Base-by-base conservation (phyloP, 192 early-diverging fungal species). In the Gonapodya sp. region DNA sequence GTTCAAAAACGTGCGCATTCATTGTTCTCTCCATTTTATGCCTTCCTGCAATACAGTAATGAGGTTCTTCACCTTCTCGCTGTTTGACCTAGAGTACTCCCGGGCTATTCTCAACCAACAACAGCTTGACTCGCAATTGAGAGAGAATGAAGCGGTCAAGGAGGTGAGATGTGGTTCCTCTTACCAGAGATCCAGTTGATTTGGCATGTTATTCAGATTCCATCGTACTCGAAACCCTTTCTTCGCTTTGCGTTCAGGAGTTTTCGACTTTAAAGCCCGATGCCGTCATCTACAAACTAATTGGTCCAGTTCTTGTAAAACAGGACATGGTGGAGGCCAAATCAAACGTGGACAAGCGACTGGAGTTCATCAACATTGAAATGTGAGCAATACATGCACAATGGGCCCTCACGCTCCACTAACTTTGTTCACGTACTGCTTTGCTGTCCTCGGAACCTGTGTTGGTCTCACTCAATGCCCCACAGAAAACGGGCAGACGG, bases 261-360 rank as follows among this genome's bases (percentile, higher is more conserved):
- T 97, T 99, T 85, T 89, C 92, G 81, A 79, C 89, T 31, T 84
- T 99, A 79, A 91, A 94, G 35, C 90, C 91, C 33, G 93, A 93
- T 73, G 87, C 96, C 35, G 93, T 91, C 75, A 92, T 99, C 31
- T 99, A 95, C 90, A 99, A 99, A 83, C 86, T 99, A 78, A 94
- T 96, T 81, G 97, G 97, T 0, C 97, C 97, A 32, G 96, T 97
- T 16, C 87, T 99, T 34, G 94, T 97, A 14, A 96, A 94, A 87
- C 96, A 99, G 84, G 96, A 97, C 1, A 89, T 88, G 80, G 73
- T 85, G 1, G 97, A 99, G 84, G 96, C 97, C 14, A 85, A 82
- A 24, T 84, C 89, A 14, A 98, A 99, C 83, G 96, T 99, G 24
- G 89, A 94, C 81, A 98, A 98, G 86, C 95, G 97, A 79, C 90